These are phyloP conservation scores for Geranium incanum DNA, from an alignment of 441 rosid genomes.

Conservation along the genomic window DNA sequence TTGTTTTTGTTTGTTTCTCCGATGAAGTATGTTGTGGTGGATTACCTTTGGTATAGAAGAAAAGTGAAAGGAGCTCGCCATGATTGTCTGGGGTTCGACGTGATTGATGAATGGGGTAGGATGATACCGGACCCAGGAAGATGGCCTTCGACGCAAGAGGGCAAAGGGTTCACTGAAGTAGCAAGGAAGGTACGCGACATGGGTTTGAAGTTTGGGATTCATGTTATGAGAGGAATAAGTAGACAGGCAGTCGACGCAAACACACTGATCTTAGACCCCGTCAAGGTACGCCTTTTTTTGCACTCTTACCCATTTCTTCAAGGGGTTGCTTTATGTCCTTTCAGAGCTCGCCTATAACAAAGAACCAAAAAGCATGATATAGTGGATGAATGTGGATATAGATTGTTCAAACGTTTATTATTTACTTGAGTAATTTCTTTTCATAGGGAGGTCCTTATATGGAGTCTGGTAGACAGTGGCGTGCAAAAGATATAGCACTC, in stretches of 20 bases:
- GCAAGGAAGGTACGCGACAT: slow-evolving; percentile 62
- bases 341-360: background rate
- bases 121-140: slow-evolving; percentile 65
- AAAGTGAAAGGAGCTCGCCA: slow-evolving; percentile 62
- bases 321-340: background rate
- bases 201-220: slow-evolving; percentile 95
- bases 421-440: background rate
- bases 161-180: slow-evolving; percentile 72
- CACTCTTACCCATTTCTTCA: background rate
- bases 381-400: background rate
- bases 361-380: background rate
- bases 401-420: background rate
- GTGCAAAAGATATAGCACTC: slow-evolving; percentile 67
- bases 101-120: slow-evolving; percentile 94
- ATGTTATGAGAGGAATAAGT: slow-evolving; percentile 92
- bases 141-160: slow-evolving; percentile 77
- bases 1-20: slow-evolving; percentile 8
- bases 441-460: slow-evolving; percentile 55
- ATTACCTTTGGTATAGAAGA: slow-evolving; percentile 89
- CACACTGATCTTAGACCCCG: slow-evolving; percentile 52
- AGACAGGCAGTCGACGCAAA: slow-evolving; percentile 77
- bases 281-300: slow-evolving; percentile 34
- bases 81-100: slow-evolving; percentile 76
- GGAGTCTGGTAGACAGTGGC: slow-evolving; percentile 59
- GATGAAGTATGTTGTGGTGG: slow-evolving; percentile 81